Percentiles rank a stretch among this genome's conserved stretches.
Evolutionary conservation across 768 basidiomycete genomes (phyloP).

Genomic region (Leccinellum albellum): DNA sequence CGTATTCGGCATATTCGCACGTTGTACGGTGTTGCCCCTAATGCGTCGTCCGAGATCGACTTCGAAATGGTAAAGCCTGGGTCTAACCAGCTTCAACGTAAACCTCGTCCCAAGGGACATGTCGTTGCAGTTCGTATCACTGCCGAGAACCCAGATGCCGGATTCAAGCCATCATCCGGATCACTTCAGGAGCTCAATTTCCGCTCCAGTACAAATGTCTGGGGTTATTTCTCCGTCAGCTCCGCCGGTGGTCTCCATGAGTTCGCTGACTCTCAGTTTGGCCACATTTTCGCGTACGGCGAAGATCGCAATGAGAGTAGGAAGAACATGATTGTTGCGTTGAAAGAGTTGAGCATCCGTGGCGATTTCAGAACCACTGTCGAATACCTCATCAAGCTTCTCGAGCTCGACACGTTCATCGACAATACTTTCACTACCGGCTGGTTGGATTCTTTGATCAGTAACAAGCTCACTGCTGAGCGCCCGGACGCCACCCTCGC

Average conservation of each 20-base stretch:
- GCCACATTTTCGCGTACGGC: conserved; percentile 98
- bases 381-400: conserved; percentile 96
- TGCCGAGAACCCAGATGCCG: conserved; percentile 98
- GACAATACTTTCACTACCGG: conserved; percentile 98
- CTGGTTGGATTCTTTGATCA: conserved; percentile 97
- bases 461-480: conserved; percentile 95
- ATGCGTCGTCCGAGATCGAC: conserved; percentile 88
- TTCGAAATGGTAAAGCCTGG: conserved; percentile 94
- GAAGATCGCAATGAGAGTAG: conserved; percentile 91
- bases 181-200: conserved; percentile 98
- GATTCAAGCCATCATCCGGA: conserved; percentile 98
- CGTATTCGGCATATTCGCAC: conserved; percentile 94
- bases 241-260: conserved; percentile 96
- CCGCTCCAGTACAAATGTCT: conserved; percentile 98
- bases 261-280: conserved; percentile 98
- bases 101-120: conserved; percentile 95
- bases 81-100: conserved; percentile 83
- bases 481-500: conserved; percentile 90
- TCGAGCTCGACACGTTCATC: conserved; percentile 94
- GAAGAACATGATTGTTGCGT: conserved; percentile 99
- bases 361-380: conserved; percentile 99
- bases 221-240: conserved; percentile 99
- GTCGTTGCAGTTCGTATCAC: conserved; percentile 99
- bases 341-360: conserved; percentile 97
- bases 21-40: conserved; percentile 90